Evolutionary conservation across 805 yeast genomes (phyloP), one percentile per base, ranked within the genome.

Genomic region (Tanozyma kutaoensis): DNA sequence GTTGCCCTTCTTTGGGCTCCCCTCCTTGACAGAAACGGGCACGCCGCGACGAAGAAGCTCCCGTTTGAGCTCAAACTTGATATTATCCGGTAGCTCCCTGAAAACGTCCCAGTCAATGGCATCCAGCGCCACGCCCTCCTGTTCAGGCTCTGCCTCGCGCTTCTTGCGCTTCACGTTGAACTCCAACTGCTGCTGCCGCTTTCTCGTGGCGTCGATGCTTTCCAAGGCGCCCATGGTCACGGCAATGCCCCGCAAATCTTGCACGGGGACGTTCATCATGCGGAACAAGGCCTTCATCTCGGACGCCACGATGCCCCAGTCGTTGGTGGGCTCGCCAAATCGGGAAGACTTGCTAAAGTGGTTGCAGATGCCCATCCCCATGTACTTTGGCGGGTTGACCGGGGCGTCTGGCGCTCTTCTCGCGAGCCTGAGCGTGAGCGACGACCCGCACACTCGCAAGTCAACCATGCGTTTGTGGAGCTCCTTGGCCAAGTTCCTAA

Each of bases 301-400:
- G 9, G 73, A 59, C 0, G 73, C 66, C 7, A 82, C 46, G n/a
- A 69, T 42, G 1, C 82, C 81, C 39, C 59, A 37, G 28, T 70
- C 76, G 39, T 68, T 58, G 2, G 85, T 71, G 3, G 76, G 62
- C 1, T 68, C 45, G 0, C 85, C 84, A 10, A 88, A 42, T 19
- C 58, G 58, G 3, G 76, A 54, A 8, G 76, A 58, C 37, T 72
- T 73, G 23, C 74, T 69, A 9, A 64, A 51, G 19, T 75, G 55
- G 27, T 75, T 82, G 48, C 95, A 82, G 10, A 46, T 46, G 0
- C 98, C 97, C 72, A 78, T 71, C 0, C 98, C 98, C 42, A 91
- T 36, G 47, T 57, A 76, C 43, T 88, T 91, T 1, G 78, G 66
- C 0, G 96, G 81, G 12, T 71, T 70, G 2, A 76, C 46, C 0